Evolutionary conservation across 176 grass and related monocot genomes (phyloP).

Genomic region (Lolium multiflorum): DNA sequence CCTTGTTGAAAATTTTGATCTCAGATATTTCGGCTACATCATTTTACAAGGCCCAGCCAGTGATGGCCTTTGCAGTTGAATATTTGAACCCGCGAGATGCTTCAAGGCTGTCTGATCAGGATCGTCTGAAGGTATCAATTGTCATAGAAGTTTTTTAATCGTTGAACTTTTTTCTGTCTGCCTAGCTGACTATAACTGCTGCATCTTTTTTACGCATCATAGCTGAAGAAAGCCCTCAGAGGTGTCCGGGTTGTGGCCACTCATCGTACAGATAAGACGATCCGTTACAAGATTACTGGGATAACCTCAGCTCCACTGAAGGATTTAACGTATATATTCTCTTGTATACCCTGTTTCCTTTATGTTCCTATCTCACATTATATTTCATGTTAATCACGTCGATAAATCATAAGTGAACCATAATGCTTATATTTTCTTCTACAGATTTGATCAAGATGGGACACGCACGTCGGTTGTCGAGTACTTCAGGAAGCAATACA

Average conservation of each 20-base stretch:
- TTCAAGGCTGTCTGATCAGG: slow-evolving; percentile 48
- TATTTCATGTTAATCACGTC: background rate
- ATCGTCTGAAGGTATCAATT: slow-evolving; percentile 55
- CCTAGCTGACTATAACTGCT: background rate
- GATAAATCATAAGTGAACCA: background rate
- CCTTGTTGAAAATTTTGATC: background rate
- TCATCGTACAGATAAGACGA: slow-evolving; percentile 51
- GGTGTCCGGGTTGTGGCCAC: slow-evolving; percentile 63
- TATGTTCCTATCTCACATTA: background rate
- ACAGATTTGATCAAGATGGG: slow-evolving; percentile 72
- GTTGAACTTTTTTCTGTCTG: background rate
- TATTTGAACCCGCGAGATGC: slow-evolving; percentile 54
- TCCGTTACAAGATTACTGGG: slow-evolving; percentile 69
- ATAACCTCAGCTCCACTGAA: slow-evolving; percentile 54
- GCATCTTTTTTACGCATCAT: slow-evolving; percentile 3
- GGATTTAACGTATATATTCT: slow-evolving; percentile 48
- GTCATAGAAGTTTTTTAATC: background rate
- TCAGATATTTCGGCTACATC: slow-evolving; percentile 86
- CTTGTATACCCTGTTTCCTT: background rate
- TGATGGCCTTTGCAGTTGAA: slow-evolving; percentile 49
- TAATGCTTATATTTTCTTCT: background rate
- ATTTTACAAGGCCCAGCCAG: slow-evolving; percentile 65
- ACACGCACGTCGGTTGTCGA: slow-evolving; percentile 54
- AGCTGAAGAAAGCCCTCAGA: slow-evolving; percentile 81
- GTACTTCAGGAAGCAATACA: slow-evolving; percentile 70